phyloP scores from a whole-genome alignment of 345 rosid species.

The Diplotaxis tenuifolia region DNA sequence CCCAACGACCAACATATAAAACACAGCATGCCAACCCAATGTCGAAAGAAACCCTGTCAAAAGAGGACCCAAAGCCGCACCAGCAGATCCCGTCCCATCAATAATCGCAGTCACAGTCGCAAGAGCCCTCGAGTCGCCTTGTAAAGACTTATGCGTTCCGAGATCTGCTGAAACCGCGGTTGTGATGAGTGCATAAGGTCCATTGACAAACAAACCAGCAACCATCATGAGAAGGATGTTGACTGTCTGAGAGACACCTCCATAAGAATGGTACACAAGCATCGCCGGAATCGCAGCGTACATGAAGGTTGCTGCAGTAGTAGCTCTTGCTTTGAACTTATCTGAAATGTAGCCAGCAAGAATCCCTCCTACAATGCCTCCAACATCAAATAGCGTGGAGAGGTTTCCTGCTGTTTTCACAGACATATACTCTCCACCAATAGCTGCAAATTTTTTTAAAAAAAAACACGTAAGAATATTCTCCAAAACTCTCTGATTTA shows the following conservation, averaged over 20 bases:
- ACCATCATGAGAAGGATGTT: slow-evolving; percentile 85
- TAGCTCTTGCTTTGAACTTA: slow-evolving; percentile 78
- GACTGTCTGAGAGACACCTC: slow-evolving; percentile 53
- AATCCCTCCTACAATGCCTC: slow-evolving; percentile 86
- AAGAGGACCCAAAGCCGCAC: slow-evolving; percentile 92
- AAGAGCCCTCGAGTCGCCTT: slow-evolving; percentile 86
- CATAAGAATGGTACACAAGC: slow-evolving; percentile 70
- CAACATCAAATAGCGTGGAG: slow-evolving; percentile 87
- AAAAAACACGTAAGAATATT: slow-evolving; percentile 9
- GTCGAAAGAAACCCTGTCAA: slow-evolving; percentile 82
- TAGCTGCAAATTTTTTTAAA: slow-evolving; percentile 68
- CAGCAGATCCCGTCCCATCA: slow-evolving; percentile 91
- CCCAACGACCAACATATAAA: slow-evolving; percentile 62
- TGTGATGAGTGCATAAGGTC: slow-evolving; percentile 92
- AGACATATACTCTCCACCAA: slow-evolving; percentile 80
- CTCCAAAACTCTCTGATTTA: neutral
- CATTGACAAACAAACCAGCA: slow-evolving; percentile 80
- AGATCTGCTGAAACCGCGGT: slow-evolving; percentile 97
- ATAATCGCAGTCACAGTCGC: slow-evolving; percentile 95
- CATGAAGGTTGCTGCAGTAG: slow-evolving; percentile 81
- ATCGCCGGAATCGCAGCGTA: slow-evolving; percentile 84
- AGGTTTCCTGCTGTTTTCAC: slow-evolving; percentile 95
- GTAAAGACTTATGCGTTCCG: slow-evolving; percentile 82
- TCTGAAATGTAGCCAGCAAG: slow-evolving; percentile 84
- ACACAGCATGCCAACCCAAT: slow-evolving; percentile 77